phyloP scores from a whole-genome alignment of 2,329 filamentous ascomycete genomes.

The Capronia americana region DNA sequence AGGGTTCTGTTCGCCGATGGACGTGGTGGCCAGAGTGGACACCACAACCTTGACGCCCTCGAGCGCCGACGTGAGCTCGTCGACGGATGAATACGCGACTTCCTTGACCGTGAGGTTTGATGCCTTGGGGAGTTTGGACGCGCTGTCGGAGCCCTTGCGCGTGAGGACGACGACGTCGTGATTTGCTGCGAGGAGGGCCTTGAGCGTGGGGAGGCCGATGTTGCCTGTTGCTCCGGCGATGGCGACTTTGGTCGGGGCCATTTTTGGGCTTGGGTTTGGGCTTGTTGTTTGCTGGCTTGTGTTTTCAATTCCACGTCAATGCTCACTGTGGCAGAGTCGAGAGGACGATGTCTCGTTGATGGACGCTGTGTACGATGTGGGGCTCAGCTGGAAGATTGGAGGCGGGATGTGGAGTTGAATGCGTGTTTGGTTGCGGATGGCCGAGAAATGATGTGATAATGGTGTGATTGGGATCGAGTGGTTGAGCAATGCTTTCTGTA shows the following conservation, averaged over 20 bases:
- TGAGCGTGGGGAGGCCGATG: slow-evolving; percentile 31
- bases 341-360: neutral
- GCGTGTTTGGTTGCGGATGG: slow-evolving; percentile 1
- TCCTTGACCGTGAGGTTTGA: slow-evolving; percentile 32
- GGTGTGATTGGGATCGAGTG: neutral
- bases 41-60: slow-evolving; percentile 44
- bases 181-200: slow-evolving; percentile 31
- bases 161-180: slow-evolving; percentile 32
- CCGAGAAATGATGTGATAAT: slow-evolving; percentile 6
- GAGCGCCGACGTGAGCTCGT: slow-evolving; percentile 40
- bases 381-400: slow-evolving; percentile 10
- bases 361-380: slow-evolving; percentile 4
- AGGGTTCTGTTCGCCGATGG: slow-evolving; percentile 27
- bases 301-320: neutral
- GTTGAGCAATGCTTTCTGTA: neutral
- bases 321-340: neutral
- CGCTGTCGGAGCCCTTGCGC: slow-evolving; percentile 28
- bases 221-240: slow-evolving; percentile 38
- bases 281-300: neutral
- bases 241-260: slow-evolving; percentile 36
- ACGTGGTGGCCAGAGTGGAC: slow-evolving; percentile 25
- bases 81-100: slow-evolving; percentile 43
- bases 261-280: neutral
- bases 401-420: slow-evolving; percentile 21
- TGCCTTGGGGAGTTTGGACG: slow-evolving; percentile 28